Conservation (phyloP, 2,329 filamentous ascomycete species). For the Alternaria solani region DNA sequence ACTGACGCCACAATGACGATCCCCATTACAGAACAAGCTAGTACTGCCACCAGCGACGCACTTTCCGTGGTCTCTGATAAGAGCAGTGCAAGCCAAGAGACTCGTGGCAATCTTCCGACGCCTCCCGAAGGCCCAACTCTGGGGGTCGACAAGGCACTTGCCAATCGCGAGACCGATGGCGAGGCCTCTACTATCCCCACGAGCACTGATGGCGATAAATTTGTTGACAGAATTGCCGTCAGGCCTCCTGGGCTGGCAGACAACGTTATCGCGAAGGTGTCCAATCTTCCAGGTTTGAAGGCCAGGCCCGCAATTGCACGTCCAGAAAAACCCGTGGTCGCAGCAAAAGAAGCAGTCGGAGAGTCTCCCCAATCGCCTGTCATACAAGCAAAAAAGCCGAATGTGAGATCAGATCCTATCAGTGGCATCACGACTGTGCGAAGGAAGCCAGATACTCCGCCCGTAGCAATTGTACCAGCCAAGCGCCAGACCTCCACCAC, state of each 20-base stretch:
- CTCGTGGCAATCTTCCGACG: not conserved
- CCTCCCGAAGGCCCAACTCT: not conserved
- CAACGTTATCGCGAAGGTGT: not conserved
- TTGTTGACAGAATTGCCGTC: not conserved
- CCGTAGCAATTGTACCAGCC: not conserved
- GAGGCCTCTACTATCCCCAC: not conserved
- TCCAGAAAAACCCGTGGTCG: not conserved
- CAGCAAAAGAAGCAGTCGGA: not conserved
- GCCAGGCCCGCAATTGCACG: not conserved
- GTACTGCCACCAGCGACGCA: not conserved
- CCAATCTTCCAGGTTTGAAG: not conserved
- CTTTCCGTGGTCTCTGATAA: not conserved
- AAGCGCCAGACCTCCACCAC: constrained; percentile 17
- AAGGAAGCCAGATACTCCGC: not conserved
- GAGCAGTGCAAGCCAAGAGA: not conserved
- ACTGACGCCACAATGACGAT: not conserved
- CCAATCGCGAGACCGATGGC: not conserved
- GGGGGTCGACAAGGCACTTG: not conserved
- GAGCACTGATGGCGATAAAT: not conserved
- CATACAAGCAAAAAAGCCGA: not conserved
- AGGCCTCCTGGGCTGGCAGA: not conserved
- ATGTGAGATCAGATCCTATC: not conserved
- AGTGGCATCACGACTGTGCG: not conserved
- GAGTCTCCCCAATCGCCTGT: not conserved
- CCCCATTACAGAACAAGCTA: not conserved